These are phyloP conservation scores for Ceratobasidium sp. DNA, from an alignment of 1,284 basidiomycete genomes.

Conservation along the genomic window DNA sequence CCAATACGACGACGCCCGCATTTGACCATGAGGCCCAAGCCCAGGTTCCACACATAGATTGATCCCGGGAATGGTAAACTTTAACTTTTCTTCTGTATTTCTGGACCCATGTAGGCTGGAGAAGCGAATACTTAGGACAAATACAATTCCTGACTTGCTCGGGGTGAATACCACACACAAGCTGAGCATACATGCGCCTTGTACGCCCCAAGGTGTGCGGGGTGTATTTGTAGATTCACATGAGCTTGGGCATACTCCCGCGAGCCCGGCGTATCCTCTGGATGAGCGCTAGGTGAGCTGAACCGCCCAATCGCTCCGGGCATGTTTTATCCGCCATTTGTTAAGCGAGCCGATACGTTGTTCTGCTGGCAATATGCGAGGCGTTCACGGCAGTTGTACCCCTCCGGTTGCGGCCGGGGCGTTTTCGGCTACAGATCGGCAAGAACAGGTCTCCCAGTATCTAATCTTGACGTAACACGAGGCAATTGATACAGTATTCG, in stretches of 20 bases:
- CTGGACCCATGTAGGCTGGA: no score
- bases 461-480: conserved; percentile 26
- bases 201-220: background rate
- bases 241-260: background rate
- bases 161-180: no score
- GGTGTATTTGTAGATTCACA: background rate
- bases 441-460: background rate
- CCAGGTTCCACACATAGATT: no score
- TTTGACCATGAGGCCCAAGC: no score
- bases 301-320: background rate
- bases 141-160: no score
- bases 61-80: no score
- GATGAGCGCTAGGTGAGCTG: background rate
- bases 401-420: background rate
- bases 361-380: background rate
- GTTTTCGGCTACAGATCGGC: background rate
- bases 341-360: conserved; percentile 11
- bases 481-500: conserved; percentile 12
- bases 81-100: no score
- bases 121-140: no score
- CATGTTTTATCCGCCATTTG: background rate
- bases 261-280: background rate
- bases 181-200: background rate
- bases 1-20: no score
- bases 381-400: background rate